Evolutionary conservation across 2,329 filamentous ascomycete species (phyloP), one percentile per base, ranked within the genome.

Genomic region (Trichoderma gracile): DNA sequence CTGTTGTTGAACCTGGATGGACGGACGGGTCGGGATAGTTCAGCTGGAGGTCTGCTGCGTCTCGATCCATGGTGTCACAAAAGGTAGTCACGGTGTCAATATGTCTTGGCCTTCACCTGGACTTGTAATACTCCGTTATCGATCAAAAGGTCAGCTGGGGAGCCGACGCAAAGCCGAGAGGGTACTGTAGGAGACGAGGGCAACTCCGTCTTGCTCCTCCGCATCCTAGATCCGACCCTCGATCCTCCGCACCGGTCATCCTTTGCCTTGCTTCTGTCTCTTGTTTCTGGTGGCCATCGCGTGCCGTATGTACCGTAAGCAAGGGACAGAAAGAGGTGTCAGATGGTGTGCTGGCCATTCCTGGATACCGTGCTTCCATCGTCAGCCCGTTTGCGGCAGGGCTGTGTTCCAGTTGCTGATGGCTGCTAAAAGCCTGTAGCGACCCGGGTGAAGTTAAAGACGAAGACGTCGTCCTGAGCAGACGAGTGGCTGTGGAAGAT

Each of bases 201-300:
- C 49, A 17, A 19, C 19, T 52, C 49, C 49, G 30, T 52, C 5
- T 27, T 40, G 19, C 54, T 46, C 23, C 40, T 40, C 40, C 21
- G 19, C 19, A 55, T 43, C 38, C 54, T n/a, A 21, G 38, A 56
- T 56, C 40, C 38, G 17, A 30, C 40, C 23, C 54, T 19, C 19
- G 23, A 56, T 56, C 40, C 54, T 30, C 38, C 53, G 40, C 40
- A 33, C 53, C 40, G 53, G 30, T 30, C 40, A 56, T 56, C 40
- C 38, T 43, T n/a, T 14, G 23, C 49, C 27, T 38, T 33, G 49
- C 52, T 40, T 6, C 30, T 33, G 30, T 9, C 1, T 33, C 30
- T 2, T 38, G 33, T 38, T 14, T 14, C 19, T 47, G 19, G 45
- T 14, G 45, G 9, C 45, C 10, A 25, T 33, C 17, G 25, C 23